Percentiles rank a stretch among this genome's conserved stretches.
These are phyloP conservation scores for Exsudoporus frostii DNA, from an alignment of 768 basidiomycete genomes.

Conservation along the genomic window DNA sequence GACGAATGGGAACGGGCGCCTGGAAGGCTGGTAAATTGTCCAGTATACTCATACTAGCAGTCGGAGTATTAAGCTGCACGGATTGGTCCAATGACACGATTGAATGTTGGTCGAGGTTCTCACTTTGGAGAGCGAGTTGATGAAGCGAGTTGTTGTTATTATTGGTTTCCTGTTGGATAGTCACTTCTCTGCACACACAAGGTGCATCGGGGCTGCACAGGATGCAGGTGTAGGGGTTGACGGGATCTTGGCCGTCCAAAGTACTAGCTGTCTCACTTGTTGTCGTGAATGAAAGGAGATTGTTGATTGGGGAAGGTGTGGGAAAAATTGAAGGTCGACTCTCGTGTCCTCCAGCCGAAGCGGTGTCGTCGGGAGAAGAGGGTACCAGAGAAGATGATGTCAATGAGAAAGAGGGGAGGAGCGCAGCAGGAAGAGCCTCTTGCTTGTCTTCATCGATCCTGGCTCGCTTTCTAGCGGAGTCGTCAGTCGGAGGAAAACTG, in stretches of 20 bases:
- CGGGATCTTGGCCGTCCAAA: conserved; percentile 33
- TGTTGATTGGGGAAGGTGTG: conserved; percentile 29
- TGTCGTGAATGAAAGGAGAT: conserved; percentile 38
- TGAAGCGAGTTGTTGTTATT: conserved; percentile 5
- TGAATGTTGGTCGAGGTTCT: conserved; percentile 10
- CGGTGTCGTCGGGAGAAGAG: conserved; percentile 47
- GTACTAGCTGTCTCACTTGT: conserved; percentile 27
- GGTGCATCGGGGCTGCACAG: conserved; percentile 68
- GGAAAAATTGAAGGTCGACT: conserved; percentile 27
- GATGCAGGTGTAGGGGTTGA: conserved; percentile 51
- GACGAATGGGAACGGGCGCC: conserved; percentile 77
- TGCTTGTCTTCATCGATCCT: conserved; percentile 27
- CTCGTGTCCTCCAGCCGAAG: conserved; percentile 25
- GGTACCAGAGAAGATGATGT: conserved; percentile 51
- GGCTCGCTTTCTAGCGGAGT: conserved; percentile 37
- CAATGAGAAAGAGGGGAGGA: conserved; percentile 25
- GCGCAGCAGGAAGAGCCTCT: conserved; percentile 15
- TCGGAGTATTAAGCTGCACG: conserved; percentile 26
- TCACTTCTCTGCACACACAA: conserved; percentile 77
- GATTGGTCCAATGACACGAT: conserved; percentile 24
- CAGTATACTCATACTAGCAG: conserved; percentile 52
- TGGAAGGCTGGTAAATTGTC: conserved; percentile 79
- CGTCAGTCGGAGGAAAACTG: conserved; percentile 18
- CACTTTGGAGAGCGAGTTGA: conserved; percentile 13
- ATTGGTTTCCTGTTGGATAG: conserved; percentile 43